Conservation (phyloP, 2,329 filamentous ascomycete species). For the Blastomyces emzantsi region DNA sequence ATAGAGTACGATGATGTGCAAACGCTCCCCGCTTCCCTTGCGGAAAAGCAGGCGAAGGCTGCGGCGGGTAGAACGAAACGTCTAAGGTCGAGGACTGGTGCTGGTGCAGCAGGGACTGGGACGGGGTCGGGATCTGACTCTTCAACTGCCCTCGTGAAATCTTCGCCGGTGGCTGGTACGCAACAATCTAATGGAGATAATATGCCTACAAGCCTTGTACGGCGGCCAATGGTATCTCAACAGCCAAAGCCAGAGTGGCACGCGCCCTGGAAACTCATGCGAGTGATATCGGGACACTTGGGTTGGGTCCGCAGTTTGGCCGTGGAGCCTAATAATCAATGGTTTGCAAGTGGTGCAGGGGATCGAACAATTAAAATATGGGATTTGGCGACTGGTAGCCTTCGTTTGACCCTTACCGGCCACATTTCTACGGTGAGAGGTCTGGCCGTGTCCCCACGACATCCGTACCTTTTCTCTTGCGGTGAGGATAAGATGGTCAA, state of each 20-base stretch:
- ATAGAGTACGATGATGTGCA: conserved; percentile 68
- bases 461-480: conserved; percentile 96
- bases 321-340: conserved; percentile 92
- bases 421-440: conserved; percentile 92
- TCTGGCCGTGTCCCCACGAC: conserved; percentile 80
- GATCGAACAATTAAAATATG: conserved; percentile 98
- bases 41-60: conserved; percentile 65
- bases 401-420: conserved; percentile 79
- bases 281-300: conserved; percentile 91
- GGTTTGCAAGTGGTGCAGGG: conserved; percentile 92
- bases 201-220: conserved; percentile 53
- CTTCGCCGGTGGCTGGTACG: conserved; percentile 25
- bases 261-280: conserved; percentile 95
- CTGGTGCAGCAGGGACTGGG: conserved; percentile 44
- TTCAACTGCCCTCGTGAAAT: conserved; percentile 49
- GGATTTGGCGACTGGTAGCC: conserved; percentile 82
- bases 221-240: conserved; percentile 52
- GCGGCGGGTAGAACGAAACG: conserved; percentile 57
- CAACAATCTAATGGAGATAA: conserved; percentile 21
- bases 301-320: conserved; percentile 88
- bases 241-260: conserved; percentile 88
- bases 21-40: conserved; percentile 66
- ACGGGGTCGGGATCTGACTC: conserved; percentile 32
- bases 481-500: conserved; percentile 99
- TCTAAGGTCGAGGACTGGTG: conserved; percentile 45